phyloP scores from a whole-genome alignment of 2,329 filamentous ascomycete genomes.

The Trichothecium roseum region DNA sequence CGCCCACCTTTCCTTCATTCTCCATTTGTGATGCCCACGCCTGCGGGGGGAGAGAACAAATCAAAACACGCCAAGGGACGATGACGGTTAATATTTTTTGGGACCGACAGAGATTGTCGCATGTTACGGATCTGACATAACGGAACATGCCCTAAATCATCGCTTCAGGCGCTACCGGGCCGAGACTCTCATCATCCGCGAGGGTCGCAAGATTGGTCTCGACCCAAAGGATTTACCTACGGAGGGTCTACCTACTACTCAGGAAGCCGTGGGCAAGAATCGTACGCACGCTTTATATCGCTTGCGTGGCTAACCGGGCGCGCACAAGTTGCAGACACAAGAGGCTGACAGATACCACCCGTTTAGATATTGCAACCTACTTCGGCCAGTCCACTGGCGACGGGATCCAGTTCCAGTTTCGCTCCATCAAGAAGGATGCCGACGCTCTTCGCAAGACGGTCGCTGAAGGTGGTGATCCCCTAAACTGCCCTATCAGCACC shows the following conservation, averaged over 20 bases:
- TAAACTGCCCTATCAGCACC: slow-evolving; percentile 22
- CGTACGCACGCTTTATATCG: slow-evolving; percentile 23
- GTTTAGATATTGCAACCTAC: slow-evolving; percentile 45
- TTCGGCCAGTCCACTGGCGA: slow-evolving; percentile 48
- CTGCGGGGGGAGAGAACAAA: too few species aligned
- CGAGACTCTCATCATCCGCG: slow-evolving; percentile 26
- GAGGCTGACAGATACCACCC: too few species aligned
- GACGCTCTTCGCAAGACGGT: slow-evolving; percentile 34
- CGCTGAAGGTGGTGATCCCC: slow-evolving; percentile 34
- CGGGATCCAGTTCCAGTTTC: slow-evolving; percentile 52
- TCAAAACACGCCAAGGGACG: too few species aligned
- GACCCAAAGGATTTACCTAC: slow-evolving; percentile 33
- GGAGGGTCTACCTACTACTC: slow-evolving; percentile 24
- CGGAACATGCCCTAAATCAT: slow-evolving; percentile 36
- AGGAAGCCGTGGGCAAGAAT: slow-evolving; percentile 26
- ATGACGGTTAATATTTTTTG: slow-evolving; percentile 16
- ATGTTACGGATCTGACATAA: slow-evolving; percentile 39
- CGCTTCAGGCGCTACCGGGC: slow-evolving; percentile 37
- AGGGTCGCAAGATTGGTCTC: slow-evolving; percentile 20
- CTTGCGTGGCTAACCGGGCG: neutral
- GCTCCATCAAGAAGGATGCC: slow-evolving; percentile 42
- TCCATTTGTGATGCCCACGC: slow-evolving; percentile 5
- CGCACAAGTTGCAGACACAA: too few species aligned
- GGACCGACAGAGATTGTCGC: slow-evolving; percentile 30
- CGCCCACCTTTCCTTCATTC: slow-evolving; percentile 1